Evolutionary conservation across 2,329 filamentous ascomycete species (phyloP).

Genomic region (Bisporella sp.): DNA sequence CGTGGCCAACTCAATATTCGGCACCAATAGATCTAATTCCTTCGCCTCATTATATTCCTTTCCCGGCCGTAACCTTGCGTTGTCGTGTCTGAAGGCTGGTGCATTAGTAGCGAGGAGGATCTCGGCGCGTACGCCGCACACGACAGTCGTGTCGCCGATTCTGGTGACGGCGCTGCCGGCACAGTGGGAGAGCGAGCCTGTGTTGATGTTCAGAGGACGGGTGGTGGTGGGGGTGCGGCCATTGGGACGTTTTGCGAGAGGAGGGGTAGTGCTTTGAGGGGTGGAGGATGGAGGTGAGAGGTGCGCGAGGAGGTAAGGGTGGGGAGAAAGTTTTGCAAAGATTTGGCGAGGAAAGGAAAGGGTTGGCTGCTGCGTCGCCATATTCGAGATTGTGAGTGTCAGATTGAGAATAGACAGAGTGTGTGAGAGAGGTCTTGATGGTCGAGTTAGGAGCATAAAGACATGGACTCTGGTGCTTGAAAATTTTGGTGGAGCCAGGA

Average conservation of each 20-base stretch:
- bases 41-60: constrained; percentile 37
- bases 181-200: constrained; percentile 78
- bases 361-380: constrained; percentile 11
- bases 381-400: no score
- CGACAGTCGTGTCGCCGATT: constrained; percentile 84
- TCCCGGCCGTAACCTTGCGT: constrained; percentile 28
- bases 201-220: constrained; percentile 69
- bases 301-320: constrained; percentile 84
- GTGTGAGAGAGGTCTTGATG: no score
- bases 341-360: constrained; percentile 52
- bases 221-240: constrained; percentile 65
- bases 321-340: constrained; percentile 84
- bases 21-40: constrained; percentile 72
- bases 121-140: constrained; percentile 86
- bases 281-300: constrained; percentile 54
- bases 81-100: constrained; percentile 50
- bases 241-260: constrained; percentile 63
- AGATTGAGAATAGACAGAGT: no score
- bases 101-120: constrained; percentile 71
- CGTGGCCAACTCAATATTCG: constrained; percentile 88
- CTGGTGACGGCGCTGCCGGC: constrained; percentile 87
- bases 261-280: constrained; percentile 20
- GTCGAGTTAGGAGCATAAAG: no score
- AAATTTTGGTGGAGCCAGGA: no score
- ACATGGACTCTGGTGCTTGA: no score